Evolutionary conservation across 257 asterid species (phyloP).

Genomic region (Solanum arcanum): DNA sequence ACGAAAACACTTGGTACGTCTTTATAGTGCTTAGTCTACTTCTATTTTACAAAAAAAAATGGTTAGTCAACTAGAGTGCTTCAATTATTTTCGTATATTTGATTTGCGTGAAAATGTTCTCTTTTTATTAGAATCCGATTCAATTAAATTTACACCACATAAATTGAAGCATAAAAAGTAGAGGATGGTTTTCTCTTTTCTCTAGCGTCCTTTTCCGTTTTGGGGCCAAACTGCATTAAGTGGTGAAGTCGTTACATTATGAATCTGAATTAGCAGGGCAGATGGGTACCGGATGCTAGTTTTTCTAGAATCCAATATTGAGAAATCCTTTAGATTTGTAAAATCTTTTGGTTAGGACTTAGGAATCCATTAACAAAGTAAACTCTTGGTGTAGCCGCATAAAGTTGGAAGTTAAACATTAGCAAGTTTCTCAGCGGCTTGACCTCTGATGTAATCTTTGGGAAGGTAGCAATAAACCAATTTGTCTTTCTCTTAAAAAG

Average conservation of each 20-base stretch:
- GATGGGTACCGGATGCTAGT: background rate
- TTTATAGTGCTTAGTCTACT: background rate
- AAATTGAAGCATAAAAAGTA: background rate
- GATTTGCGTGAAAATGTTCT: background rate
- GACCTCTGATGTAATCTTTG: background rate
- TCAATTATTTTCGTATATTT: background rate
- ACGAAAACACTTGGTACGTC: background rate
- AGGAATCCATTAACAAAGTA: background rate
- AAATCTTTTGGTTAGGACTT: no score
- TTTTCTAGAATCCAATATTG: background rate
- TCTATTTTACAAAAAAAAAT: no score
- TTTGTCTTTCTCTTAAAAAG: background rate
- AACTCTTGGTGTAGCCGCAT: background rate
- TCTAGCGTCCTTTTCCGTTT: background rate
- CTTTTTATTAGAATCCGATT: background rate
- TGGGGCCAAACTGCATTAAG: background rate
- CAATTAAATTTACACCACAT: background rate
- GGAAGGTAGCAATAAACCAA: background rate
- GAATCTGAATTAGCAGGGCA: background rate
- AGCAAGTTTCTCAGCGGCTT: background rate
- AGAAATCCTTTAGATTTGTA: no score
- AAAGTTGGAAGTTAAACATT: background rate
- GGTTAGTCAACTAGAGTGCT: background rate
- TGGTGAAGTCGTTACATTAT: background rate
- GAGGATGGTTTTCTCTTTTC: background rate